Conservation (phyloP, 352 stramenopile genomes). For the Phytophthora ohioensis region DNA sequence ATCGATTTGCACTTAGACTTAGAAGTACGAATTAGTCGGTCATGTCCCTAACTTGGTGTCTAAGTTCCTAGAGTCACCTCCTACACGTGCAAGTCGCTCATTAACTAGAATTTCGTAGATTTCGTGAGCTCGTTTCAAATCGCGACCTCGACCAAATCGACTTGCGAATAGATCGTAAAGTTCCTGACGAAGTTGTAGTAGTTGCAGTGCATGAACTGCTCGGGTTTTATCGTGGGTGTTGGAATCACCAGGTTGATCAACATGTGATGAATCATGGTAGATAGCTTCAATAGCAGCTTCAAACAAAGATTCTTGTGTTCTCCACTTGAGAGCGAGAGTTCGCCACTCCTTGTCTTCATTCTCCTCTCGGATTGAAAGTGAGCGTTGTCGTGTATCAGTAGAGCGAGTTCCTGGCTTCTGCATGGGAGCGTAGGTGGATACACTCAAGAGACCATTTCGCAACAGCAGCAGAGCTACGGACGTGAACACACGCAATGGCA, state of each 20-base stretch:
- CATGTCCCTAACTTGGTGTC: not conserved
- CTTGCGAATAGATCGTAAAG: constrained; percentile 61
- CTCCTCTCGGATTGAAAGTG: constrained; percentile 36
- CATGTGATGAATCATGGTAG: constrained; percentile 29
- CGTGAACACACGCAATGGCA: constrained; percentile 72
- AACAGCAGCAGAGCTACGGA: constrained; percentile 71
- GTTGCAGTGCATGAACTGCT: constrained; percentile 38
- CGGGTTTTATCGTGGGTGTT: constrained; percentile 17
- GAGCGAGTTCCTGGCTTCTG: constrained; percentile 15
- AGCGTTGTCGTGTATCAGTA: constrained; percentile 14
- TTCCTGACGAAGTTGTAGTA: constrained; percentile 64
- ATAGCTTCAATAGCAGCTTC: constrained; percentile 61
- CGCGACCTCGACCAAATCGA: constrained; percentile 31
- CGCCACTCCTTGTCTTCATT: constrained; percentile 58
- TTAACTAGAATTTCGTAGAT: constrained; percentile 47
- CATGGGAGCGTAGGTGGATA: constrained; percentile 58
- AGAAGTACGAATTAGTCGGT: not conserved
- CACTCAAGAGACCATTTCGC: constrained; percentile 64
- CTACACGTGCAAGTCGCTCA: constrained; percentile 35
- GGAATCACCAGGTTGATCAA: not conserved
- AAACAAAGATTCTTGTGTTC: constrained; percentile 56
- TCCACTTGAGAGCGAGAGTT: constrained; percentile 63
- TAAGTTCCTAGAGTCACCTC: constrained; percentile 19
- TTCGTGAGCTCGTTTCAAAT: constrained; percentile 46
- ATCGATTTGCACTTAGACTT: not conserved